phyloP scores from a whole-genome alignment of 2,329 filamentous ascomycete genomes.

The Cladosporium halotolerans region DNA sequence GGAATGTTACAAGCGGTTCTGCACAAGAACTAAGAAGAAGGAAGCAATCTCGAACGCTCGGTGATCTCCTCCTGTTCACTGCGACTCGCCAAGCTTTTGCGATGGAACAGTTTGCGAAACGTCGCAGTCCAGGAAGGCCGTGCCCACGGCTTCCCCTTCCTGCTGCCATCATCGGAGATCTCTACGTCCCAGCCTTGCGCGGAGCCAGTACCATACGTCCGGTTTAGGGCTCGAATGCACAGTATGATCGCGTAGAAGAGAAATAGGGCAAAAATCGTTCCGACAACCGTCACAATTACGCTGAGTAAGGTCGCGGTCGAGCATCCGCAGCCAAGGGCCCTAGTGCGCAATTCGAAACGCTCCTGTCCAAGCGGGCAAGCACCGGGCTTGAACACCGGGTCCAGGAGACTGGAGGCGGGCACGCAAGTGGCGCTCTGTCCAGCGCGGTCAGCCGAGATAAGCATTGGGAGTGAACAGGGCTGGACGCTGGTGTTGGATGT shows the following conservation, averaged over 20 bases:
- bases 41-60: conserved; percentile 27
- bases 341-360: conserved; percentile 41
- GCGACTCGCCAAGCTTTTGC: conserved; percentile 15
- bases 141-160: conserved; percentile 20
- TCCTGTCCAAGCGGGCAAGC: conserved; percentile 35
- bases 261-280: conserved; percentile 34
- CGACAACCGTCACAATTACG: conserved; percentile 37
- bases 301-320: conserved; percentile 42
- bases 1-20: not conserved
- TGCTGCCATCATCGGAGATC: conserved; percentile 23
- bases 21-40: not conserved
- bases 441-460: not conserved
- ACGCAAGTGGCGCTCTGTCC: conserved; percentile 35
- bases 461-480: too few relatives aligned
- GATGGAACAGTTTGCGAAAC: conserved; percentile 12
- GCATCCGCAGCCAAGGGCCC: conserved; percentile 39
- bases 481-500: too few relatives aligned
- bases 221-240: conserved; percentile 18
- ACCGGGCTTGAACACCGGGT: conserved; percentile 32
- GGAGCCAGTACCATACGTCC: conserved; percentile 21
- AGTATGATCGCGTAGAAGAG: conserved; percentile 29
- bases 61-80: conserved; percentile 35
- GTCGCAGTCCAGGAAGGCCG: conserved; percentile 10
- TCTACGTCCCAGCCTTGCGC: conserved; percentile 26
- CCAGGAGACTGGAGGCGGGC: conserved; percentile 35